Evolutionary conservation across 2,329 filamentous ascomycete genomes (phyloP), one percentile per base, ranked within the genome.

Genomic region (Helotiales sp.): DNA sequence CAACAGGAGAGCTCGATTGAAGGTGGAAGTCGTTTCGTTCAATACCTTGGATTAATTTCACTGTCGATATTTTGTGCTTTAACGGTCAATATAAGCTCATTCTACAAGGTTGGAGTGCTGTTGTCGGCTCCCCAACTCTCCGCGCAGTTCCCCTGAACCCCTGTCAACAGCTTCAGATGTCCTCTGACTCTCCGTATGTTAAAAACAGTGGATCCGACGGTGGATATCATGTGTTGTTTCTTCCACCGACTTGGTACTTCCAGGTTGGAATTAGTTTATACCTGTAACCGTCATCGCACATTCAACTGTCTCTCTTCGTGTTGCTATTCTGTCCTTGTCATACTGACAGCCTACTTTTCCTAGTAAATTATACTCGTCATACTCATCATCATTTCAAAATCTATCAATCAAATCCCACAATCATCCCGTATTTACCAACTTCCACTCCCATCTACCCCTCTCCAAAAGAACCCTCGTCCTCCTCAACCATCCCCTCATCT

Each of bases 391-490:
- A 45, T 20, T 45, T 45, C 17, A 40, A 7, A 45, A 2, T 20
- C n/a, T n/a, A n/a, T n/a, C n/a, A n/a, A n/a, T n/a, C n/a, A n/a
- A n/a, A n/a, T n/a, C 17, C 10, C 8, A 5, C 5, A 45, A 45
- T 45, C n/a, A 45, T 45, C 40, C 54, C 15, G 64, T 60, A 60
- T 66, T 66, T 2, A 57, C 58, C 45, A 66, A 60, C 30, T 60
- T 66, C 64, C 60, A 63, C 17, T 66, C 59, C 64, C 60, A 45
- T 63, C 55, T 30, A 54, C 30, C 3, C 64, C 43, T 24, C 55
- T 50, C 10, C 52, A 66, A 20, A n/a, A 66, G 45, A 15, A 63
- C 52, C 8, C 52, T 59, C 24, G 64, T 63, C n/a, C 28, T 60
- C 32, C 54, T 63, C 5, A 58, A 50, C n/a, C n/a, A 17, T 20